Evolutionary conservation across 306 rosid species (phyloP), one percentile per base, ranked within the genome.

Genomic region (Cicer arietinum): DNA sequence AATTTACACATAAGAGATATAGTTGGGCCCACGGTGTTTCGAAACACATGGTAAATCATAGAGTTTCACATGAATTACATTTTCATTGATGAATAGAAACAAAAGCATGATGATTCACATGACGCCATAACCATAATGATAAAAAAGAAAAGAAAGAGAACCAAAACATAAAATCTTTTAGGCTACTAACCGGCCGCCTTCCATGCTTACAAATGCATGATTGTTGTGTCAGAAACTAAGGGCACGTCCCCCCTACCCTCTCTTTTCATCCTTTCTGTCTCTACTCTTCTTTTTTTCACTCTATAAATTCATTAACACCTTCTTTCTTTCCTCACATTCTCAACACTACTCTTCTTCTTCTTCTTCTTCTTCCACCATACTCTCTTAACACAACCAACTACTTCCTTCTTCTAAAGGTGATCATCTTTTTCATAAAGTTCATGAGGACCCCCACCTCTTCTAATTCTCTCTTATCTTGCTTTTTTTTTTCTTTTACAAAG

Each of bases 181-280:
- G 89, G 82, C 82, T 86, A 88, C 78, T 88, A 90, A 85, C 93
- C 95, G 92, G 99, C 99, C 99, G 99, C 92, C 99, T 92, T 95
- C 96, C 96, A 86, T 92, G 99, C 97, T 95, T 95, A 88, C 98
- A 84, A 84, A 76, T 88, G 88, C 92, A 95, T 92, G 99, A 95
- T 95, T 95, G 98, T 81, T 85, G 77, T 88, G 97, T 95, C 99
- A 92, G 96, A 83, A 16, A 47, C 85, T 79, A 87, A 88, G 61
- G 89, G 89, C 88, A 91, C 91, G 90, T 86, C 90, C 74, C 78
- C 75, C 82, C 50, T 22, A 63, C 56, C 41, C 40, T 57, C 69
- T 61, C 56, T 0, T 37, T 14, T 20, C 68, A 76, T 83, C 75
- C 47, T 7, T 71, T 67, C 45, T 12, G 58, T 59, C 47, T 12